Conservation (phyloP, 2,329 filamentous ascomycete species). For the Aspergillus sp. region DNA sequence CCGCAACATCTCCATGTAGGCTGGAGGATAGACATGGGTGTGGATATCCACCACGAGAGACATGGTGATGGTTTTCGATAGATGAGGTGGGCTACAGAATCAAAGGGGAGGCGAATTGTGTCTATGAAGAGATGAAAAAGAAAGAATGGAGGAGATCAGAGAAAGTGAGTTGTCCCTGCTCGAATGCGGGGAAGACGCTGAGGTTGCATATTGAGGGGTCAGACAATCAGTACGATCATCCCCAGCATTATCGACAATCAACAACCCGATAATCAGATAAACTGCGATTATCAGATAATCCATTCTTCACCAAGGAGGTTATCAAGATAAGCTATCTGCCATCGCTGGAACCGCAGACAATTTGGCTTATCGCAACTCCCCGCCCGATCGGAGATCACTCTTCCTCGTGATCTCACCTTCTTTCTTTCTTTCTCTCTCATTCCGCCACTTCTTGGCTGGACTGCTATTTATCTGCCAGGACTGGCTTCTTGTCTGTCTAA, state of each 20-base stretch:
- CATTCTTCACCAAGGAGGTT: no score
- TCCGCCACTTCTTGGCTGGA: neutral
- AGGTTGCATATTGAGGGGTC: neutral
- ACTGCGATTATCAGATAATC: no score
- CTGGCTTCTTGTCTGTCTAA: neutral
- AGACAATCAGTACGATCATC: no score
- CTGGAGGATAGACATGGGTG: slow-evolving; percentile 63
- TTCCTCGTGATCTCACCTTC: no score
- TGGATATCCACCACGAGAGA: slow-evolving; percentile 59
- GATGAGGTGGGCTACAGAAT: slow-evolving; percentile 3
- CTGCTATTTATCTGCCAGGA: neutral
- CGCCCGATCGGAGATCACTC: no score
- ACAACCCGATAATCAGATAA: neutral
- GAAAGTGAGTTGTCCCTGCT: no score
- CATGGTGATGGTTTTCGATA: slow-evolving; percentile 12
- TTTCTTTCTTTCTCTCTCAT: neutral
- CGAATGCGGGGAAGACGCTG: neutral
- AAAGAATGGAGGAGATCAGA: neutral
- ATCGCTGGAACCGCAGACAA: no score
- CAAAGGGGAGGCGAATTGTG: no score
- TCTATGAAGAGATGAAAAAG: neutral
- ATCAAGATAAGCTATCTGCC: no score
- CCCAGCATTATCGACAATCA: neutral
- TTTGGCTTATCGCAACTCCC: no score
- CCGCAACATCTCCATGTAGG: slow-evolving; percentile 59